Percentiles rank a stretch among this genome's conserved stretches.
These are phyloP conservation scores for Penicillium sp. DNA, from an alignment of 2,329 filamentous ascomycete genomes.

Conservation along the genomic window DNA sequence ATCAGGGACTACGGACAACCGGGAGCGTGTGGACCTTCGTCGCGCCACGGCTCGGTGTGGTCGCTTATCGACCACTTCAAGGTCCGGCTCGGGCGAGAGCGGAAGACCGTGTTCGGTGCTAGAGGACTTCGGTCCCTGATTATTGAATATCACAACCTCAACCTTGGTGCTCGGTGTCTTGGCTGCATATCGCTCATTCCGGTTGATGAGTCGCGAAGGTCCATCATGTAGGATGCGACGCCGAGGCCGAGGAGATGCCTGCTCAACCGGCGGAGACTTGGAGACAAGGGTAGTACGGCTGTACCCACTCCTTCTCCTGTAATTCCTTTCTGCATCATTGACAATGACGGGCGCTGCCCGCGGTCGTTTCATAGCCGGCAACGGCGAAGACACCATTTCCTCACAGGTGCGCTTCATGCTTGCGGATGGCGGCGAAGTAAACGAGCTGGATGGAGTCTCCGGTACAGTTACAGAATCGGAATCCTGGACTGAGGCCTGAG, in stretches of 20 bases:
- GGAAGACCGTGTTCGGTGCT: background rate
- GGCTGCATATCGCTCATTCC: background rate
- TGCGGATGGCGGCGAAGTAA: constrained; percentile 27
- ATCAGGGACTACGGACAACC: constrained; percentile 2
- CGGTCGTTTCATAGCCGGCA: constrained; percentile 21
- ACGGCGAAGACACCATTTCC: constrained; percentile 9
- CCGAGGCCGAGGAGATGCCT: constrained; percentile 1
- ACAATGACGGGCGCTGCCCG: constrained; percentile 15
- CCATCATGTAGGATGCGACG: constrained; percentile 16
- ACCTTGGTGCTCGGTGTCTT: constrained; percentile 11
- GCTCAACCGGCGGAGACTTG: constrained; percentile 8
- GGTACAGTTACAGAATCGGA: constrained; percentile 19
- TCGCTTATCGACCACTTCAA: constrained; percentile 8
- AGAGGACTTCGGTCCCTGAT: constrained; percentile 4
- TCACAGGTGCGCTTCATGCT: constrained; percentile 18
- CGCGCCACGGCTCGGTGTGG: constrained; percentile 13
- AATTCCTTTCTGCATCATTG: constrained; percentile 2
- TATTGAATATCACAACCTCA: constrained; percentile 30
- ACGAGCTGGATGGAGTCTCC: constrained; percentile 22
- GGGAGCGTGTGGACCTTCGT: constrained; percentile 11
- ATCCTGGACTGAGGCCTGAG: constrained; percentile 13
- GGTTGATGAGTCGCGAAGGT: constrained; percentile 11
- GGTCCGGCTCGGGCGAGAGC: constrained; percentile 6
- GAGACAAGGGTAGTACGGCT: background rate
- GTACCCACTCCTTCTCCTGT: background rate